Percentiles rank a stretch among this genome's conserved stretches.
Conservation (phyloP, 345 rosid species). For the Hirschfeldia incana region DNA sequence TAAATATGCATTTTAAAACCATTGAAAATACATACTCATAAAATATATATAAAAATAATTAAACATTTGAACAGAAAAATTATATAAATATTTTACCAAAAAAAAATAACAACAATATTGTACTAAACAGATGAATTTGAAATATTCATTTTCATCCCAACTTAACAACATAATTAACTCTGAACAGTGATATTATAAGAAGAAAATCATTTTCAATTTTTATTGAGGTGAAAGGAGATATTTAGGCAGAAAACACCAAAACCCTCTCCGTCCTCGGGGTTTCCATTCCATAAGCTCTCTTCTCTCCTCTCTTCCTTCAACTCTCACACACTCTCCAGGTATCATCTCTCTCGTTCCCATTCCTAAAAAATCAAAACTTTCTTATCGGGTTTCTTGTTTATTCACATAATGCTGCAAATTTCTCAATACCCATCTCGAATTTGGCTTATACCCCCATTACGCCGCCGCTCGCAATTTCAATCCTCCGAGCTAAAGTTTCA, state of each 20-base stretch:
- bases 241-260: constrained; percentile 36
- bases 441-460: neutral
- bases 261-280: constrained; percentile 27
- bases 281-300: constrained; percentile 3
- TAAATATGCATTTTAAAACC: too few relatives aligned
- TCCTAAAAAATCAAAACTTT: constrained; percentile 7
- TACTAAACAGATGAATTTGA: neutral
- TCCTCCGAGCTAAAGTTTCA: neutral
- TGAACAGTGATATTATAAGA: neutral
- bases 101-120: neutral
- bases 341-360: neutral
- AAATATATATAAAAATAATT: too few relatives aligned
- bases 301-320: neutral
- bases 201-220: neutral
- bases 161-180: neutral
- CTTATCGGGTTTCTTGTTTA: neutral
- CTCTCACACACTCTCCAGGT: constrained; percentile 27
- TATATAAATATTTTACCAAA: too few relatives aligned
- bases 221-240: constrained; percentile 11
- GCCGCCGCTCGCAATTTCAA: neutral
- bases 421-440: constrained; percentile 14
- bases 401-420: constrained; percentile 26
- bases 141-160: neutral
- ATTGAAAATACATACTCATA: too few relatives aligned
- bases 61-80: too few relatives aligned